A percentile compares a stretch with the other conserved stretches of the same genome.
phyloP scores from a whole-genome alignment of 1,284 basidiomycete species.

The Albatrellus sp. region DNA sequence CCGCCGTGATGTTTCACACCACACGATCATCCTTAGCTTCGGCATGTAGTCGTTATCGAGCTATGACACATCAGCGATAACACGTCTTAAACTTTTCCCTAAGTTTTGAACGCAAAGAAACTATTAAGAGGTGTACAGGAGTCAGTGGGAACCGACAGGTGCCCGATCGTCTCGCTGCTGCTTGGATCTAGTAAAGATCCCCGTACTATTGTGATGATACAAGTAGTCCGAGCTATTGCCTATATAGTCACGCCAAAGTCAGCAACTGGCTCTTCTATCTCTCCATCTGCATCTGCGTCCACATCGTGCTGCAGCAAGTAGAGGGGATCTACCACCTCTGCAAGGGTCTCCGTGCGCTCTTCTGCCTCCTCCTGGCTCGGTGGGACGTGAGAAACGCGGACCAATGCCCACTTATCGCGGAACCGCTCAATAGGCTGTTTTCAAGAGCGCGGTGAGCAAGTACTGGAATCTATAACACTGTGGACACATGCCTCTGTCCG shows the following conservation, averaged over 20 bases:
- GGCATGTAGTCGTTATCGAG: too few species aligned
- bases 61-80: too few species aligned
- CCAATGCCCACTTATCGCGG: slow-evolving; percentile 68
- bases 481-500: slow-evolving; percentile 51
- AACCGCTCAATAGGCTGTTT: slow-evolving; percentile 49
- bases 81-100: too few species aligned
- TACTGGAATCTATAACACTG: too few species aligned
- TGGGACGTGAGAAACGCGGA: slow-evolving; percentile 43
- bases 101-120: too few species aligned
- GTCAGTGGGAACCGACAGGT: too few species aligned
- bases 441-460: too few species aligned
- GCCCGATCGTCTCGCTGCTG: too few species aligned
- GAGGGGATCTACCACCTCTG: slow-evolving; percentile 42
- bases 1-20: too few species aligned
- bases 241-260: slow-evolving; percentile 14
- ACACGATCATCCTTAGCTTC: too few species aligned
- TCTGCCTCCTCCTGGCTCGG: slow-evolving; percentile 41
- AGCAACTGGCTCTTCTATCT: slow-evolving; percentile 18
- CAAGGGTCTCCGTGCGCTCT: slow-evolving; percentile 37
- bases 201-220: neutral
- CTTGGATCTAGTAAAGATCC: too few species aligned
- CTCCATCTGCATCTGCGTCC: slow-evolving; percentile 13
- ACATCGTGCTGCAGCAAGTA: slow-evolving; percentile 24
- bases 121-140: too few species aligned
- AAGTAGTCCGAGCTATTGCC: neutral